These are phyloP conservation scores for Neonectria faginata DNA, from an alignment of 2,329 filamentous ascomycete species.

Conservation along the genomic window DNA sequence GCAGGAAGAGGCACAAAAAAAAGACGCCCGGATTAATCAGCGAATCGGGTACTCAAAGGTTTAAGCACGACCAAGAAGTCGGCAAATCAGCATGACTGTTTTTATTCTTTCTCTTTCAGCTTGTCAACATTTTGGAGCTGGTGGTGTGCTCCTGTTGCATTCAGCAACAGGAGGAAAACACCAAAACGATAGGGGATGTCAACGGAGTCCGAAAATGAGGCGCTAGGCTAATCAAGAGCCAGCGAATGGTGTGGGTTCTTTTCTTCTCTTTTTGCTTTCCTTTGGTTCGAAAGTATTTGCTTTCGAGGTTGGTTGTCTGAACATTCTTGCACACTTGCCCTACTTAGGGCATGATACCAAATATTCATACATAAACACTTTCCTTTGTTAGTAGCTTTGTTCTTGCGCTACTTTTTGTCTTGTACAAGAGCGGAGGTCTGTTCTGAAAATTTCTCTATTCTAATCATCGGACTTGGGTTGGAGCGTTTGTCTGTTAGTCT, in stretches of 20 bases:
- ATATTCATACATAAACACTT: constrained; percentile 26
- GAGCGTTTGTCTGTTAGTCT: constrained; percentile 32
- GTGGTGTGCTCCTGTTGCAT: constrained; percentile 23
- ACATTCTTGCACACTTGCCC: constrained; percentile 32
- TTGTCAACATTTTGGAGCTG: constrained; percentile 15
- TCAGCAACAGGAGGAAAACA: constrained; percentile 28
- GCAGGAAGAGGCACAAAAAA: constrained; percentile 18
- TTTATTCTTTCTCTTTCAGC: neutral
- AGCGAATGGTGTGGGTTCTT: constrained; percentile 20
- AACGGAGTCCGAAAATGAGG: constrained; percentile 36
- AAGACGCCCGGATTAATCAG: constrained; percentile 18
- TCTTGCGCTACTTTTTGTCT: constrained; percentile 8
- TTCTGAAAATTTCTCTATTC: constrained; percentile 25
- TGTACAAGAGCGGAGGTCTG: constrained; percentile 32
- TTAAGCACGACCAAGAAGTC: constrained; percentile 38
- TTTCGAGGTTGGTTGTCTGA: constrained; percentile 43
- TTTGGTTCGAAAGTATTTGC: constrained; percentile 28
- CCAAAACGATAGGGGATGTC: constrained; percentile 33
- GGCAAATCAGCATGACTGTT: constrained; percentile 37
- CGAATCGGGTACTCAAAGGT: constrained; percentile 24
- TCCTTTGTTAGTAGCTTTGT: constrained; percentile 12
- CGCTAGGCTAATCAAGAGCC: constrained; percentile 18
- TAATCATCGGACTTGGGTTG: constrained; percentile 36
- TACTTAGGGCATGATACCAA: constrained; percentile 40
- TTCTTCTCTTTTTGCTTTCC: constrained; percentile 9